phyloP scores from a whole-genome alignment of 2,329 filamentous ascomycete genomes.

The Berkeleyomyces basicola region DNA sequence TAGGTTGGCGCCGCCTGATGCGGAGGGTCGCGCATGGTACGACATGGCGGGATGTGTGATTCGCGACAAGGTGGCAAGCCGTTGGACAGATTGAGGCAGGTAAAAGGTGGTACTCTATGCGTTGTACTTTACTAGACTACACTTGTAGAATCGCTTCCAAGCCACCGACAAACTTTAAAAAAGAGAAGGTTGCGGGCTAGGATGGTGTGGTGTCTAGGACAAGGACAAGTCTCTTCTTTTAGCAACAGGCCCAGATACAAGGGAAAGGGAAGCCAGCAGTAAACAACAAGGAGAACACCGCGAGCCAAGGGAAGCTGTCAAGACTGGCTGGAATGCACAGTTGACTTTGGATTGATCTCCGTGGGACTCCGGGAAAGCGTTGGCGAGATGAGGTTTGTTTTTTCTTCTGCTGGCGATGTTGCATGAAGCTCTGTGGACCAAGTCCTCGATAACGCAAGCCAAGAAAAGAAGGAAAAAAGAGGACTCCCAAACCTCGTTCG shows the following conservation, averaged over 20 bases:
- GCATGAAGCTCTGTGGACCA: neutral
- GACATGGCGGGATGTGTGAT: neutral
- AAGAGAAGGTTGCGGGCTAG: too few species aligned
- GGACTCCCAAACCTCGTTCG: neutral
- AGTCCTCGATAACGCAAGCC: neutral
- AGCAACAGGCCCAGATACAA: neutral
- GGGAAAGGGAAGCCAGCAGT: neutral
- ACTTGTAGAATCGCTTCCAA: neutral
- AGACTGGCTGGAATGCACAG: neutral
- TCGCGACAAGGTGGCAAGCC: neutral
- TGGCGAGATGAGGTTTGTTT: neutral
- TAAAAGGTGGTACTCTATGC: neutral
- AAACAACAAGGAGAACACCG: neutral
- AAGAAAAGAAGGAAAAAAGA: neutral
- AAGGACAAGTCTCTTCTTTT: neutral
- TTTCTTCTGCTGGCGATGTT: neutral
- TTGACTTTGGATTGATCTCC: neutral
- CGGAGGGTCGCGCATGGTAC: neutral
- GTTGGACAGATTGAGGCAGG: neutral
- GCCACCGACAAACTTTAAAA: neutral
- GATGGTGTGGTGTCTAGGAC: neutral
- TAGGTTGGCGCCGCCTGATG: neutral
- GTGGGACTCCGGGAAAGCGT: neutral
- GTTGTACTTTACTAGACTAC: neutral
- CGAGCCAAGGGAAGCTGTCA: neutral